Evolutionary conservation across 2,329 filamentous ascomycete species (phyloP), one percentile per base, ranked within the genome.

Genomic region (Xylariaceae sp.): DNA sequence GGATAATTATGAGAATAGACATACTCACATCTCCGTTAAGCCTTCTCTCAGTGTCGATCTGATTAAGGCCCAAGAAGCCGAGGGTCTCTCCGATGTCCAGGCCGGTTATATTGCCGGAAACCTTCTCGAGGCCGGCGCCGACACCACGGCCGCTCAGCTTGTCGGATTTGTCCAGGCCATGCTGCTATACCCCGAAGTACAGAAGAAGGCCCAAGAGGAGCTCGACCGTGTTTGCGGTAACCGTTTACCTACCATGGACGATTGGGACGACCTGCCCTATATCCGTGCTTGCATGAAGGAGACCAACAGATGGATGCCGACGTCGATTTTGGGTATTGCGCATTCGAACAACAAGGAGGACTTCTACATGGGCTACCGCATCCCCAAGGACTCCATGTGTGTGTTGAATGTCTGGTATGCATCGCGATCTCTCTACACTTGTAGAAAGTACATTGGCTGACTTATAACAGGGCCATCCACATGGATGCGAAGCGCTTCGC

Each of bases 201-300:
- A 63, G 48, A 66, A 60, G 56, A 61, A 58, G 30, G 68, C 64
- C 1, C 67, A 67, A 45, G 65, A 62, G 15, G 67, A 70, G 60
- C 71, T 82, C 3, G 77, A 80, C 50, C 56, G 67, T 0, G 72
- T 81, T 1, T 70, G 79, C 15, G 78, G 80, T 2, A 68, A 73
- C 10, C 78, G 64, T 4, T 58, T 80, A 2, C 80, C 80, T 0
- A 70, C 64, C 2, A 73, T 77, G 62, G 65, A 74, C 0, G 80
- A 83, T 62, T 71, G 74, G 52, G 63, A 69, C 1, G 67, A 73
- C 3, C 69, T 83, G 2, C 79, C 78, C 0, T 83, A 82, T 60
- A 71, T 80, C n/a, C 69, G 73, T n/a, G 73, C 72, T 37, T 71
- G 75, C 17, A 69, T 80, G 52, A 80, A 81, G 57, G 79, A 82